phyloP scores from a whole-genome alignment of 2,329 filamentous ascomycete genomes.

The Calonectria pseudoturangicola region DNA sequence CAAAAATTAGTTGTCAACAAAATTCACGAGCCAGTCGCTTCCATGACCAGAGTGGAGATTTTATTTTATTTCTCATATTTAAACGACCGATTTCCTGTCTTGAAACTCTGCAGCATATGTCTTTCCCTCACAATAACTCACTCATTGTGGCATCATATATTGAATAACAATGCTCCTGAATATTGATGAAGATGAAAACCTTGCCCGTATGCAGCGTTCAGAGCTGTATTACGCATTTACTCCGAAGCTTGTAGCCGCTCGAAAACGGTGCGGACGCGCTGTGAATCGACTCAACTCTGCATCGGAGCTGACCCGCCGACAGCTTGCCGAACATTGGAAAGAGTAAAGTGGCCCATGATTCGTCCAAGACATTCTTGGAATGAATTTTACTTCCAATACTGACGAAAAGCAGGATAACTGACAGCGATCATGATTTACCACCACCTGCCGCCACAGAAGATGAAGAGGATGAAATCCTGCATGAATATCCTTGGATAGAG shows the following conservation, averaged over 20 bases:
- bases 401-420: constrained; percentile 70
- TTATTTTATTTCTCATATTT: no score
- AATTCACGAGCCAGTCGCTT: no score
- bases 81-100: no score
- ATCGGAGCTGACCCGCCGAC: constrained; percentile 75
- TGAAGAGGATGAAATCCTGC: constrained; percentile 80
- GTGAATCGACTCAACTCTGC: constrained; percentile 79
- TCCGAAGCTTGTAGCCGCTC: constrained; percentile 78
- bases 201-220: constrained; percentile 76
- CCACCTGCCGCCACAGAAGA: constrained; percentile 72
- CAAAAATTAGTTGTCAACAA: no score
- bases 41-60: no score
- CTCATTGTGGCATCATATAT: no score
- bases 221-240: constrained; percentile 86
- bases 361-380: not conserved
- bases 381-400: not conserved
- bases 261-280: constrained; percentile 77
- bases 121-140: no score
- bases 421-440: constrained; percentile 79
- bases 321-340: constrained; percentile 80
- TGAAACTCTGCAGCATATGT: no score
- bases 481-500: constrained; percentile 81
- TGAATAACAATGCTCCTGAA: not conserved
- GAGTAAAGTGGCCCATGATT: constrained; percentile 70
- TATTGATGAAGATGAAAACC: constrained; percentile 68